These are phyloP conservation scores for Colletotrichum sp. DNA, from an alignment of 2,329 filamentous ascomycete species.

Conservation along the genomic window DNA sequence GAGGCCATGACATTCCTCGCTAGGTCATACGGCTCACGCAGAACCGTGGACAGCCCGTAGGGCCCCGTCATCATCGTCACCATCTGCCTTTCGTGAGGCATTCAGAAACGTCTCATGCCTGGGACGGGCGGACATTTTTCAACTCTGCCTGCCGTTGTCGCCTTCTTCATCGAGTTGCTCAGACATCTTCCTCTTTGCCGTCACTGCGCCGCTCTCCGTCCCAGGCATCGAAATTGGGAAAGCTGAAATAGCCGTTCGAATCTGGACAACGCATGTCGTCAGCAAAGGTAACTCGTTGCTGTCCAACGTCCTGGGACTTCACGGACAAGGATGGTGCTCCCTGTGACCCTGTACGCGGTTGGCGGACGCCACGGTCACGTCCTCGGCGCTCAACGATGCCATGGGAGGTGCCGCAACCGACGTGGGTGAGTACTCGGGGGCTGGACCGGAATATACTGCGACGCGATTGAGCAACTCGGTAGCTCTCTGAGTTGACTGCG, in stretches of 20 bases:
- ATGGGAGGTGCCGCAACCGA: slow-evolving; percentile 37
- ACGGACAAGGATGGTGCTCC: slow-evolving; percentile 14
- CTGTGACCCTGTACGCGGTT: slow-evolving; percentile 13
- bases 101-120: background rate
- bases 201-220: slow-evolving; percentile 50
- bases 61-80: background rate
- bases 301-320: background rate
- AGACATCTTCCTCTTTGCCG: slow-evolving; percentile 36
- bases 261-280: slow-evolving; percentile 1
- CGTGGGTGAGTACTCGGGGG: slow-evolving; percentile 13
- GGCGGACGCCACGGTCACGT: slow-evolving; percentile 31
- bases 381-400: slow-evolving; percentile 39
- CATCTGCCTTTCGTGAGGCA: background rate
- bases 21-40: background rate
- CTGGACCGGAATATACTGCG: slow-evolving; percentile 46
- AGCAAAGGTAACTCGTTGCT: background rate
- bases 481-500: slow-evolving; percentile 54
- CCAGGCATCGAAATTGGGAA: slow-evolving; percentile 76
- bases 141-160: background rate
- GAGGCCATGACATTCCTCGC: background rate
- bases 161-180: slow-evolving; percentile 20
- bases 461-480: slow-evolving; percentile 61
- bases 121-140: background rate
- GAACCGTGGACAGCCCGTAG: background rate
- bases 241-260: slow-evolving; percentile 68